Base-by-base conservation (phyloP, 1,139 yeast genomes). In the Candida tetrigidarum region DNA sequence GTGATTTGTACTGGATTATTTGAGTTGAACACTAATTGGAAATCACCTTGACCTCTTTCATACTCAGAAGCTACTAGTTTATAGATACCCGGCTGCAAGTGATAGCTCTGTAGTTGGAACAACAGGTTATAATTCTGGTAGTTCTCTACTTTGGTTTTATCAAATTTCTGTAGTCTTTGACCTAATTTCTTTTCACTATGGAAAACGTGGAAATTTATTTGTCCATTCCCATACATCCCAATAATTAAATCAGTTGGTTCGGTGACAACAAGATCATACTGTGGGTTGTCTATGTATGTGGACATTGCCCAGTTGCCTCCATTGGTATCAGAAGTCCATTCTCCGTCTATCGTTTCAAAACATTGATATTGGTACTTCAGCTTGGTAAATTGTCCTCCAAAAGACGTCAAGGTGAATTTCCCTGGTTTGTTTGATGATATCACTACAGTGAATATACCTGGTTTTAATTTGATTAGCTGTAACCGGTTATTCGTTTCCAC, bases 231-330 rank as follows among this genome's bases (percentile, higher is more conserved):
- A 41, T 60, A 58, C 5, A 77, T 47, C 1, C 59, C 60, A 4
- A 75, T 32, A 8, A 58, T 40, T 0, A 68, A 12, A 33, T 58
- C 43, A 8, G 51, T n/a, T 42, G 56, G 42, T 48, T 55, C 29
- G 12, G 43, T 36, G 43, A 64, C 55, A 47, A 56, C 54, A 59
- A 67, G 42, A 36, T 67, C 64, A 55, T 69, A 86, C 52, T 86
- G 90, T 0, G 96, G 96, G 53, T 87, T 88, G 32, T 67, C 60
- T 28, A 78, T 65, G 54, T 74, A 87, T 1, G 78, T 63, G 2
- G 79, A 66, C 36, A 69, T 52, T 0, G 77, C 54, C 80, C 83
- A 79, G 50, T 74, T 78, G 0, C 93, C 92, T 2, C 89, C 91
- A 36, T 74, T 63, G 12, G 64, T 63, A 2, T 62, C 62, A 1